These are phyloP conservation scores for Serendipita indica DNA, from an alignment of 768 basidiomycete genomes.

Conservation along the genomic window DNA sequence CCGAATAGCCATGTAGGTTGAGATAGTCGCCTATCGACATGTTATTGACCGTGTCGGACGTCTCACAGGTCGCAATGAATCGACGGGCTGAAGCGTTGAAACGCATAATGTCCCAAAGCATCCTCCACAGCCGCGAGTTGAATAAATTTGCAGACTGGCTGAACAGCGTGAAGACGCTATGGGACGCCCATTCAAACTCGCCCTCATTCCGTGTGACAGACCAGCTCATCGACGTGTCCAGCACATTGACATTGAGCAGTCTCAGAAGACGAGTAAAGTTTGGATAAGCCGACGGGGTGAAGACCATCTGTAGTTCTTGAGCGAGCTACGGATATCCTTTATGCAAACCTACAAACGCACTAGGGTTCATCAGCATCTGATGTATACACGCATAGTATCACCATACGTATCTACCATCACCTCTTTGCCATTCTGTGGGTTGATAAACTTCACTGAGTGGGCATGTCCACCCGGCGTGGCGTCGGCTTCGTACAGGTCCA, in stretches of 20 bases:
- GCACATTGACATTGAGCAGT: conserved; percentile 30
- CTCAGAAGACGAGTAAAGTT: conserved; percentile 60
- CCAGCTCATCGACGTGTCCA: conserved; percentile 64
- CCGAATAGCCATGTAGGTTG: conserved; percentile 47
- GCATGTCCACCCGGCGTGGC: conserved; percentile 59
- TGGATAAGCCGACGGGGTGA: conserved; percentile 62
- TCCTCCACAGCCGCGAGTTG: conserved; percentile 52
- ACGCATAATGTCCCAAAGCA: conserved; percentile 53
- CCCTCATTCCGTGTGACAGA: conserved; percentile 60
- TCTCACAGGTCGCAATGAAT: conserved; percentile 25
- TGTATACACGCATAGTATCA: too few relatives aligned
- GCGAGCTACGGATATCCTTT: too few relatives aligned
- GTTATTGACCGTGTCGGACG: conserved; percentile 18
- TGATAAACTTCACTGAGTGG: conserved; percentile 46
- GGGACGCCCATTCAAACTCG: conserved; percentile 63
- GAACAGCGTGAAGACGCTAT: conserved; percentile 47
- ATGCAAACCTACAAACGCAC: too few relatives aligned
- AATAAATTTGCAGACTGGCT: conserved; percentile 47
- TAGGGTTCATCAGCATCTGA: too few relatives aligned
- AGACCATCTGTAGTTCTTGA: conserved; percentile 41
- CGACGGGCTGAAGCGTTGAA: conserved; percentile 57
- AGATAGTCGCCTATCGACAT: conserved; percentile 41
- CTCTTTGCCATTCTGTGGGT: conserved; percentile 20
- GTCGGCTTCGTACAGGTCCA: conserved; percentile 59
- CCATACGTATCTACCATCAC: conserved; percentile 60